Evolutionary conservation across 352 stramenopile genomes (phyloP).

Genomic region (Phytophthora pseudosyringae): DNA sequence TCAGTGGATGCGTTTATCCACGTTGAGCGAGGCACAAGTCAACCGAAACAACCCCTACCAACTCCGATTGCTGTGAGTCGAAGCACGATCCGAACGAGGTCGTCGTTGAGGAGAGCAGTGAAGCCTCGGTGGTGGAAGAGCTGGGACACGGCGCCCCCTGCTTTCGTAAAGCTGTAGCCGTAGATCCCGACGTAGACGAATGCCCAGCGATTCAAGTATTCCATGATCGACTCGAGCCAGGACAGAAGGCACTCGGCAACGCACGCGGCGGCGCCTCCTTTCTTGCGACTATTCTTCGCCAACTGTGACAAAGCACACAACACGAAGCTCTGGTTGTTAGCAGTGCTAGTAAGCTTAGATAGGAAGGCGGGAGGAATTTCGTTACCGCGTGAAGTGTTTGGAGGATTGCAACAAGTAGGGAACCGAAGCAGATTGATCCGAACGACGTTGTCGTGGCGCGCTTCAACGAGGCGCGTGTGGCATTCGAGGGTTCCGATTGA

Average conservation of each 20-base stretch:
- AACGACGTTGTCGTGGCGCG: conserved; percentile 90
- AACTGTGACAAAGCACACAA: conserved; percentile 25
- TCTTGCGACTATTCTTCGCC: conserved; percentile 57
- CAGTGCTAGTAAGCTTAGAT: neutral
- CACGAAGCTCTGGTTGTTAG: neutral
- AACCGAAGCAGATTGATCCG: conserved; percentile 94
- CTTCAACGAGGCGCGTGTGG: conserved; percentile 75
- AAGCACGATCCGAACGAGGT: conserved; percentile 90
- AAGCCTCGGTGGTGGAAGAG: conserved; percentile 93
- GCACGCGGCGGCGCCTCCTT: conserved; percentile 64
- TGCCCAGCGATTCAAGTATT: conserved; percentile 93
- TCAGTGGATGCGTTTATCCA: neutral
- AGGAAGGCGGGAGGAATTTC: neutral
- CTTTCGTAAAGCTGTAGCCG: conserved; percentile 91
- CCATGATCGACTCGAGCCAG: conserved; percentile 74
- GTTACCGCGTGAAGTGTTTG: conserved; percentile 72
- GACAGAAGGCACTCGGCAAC: conserved; percentile 74
- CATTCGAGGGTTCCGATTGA: conserved; percentile 73
- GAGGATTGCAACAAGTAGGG: conserved; percentile 91
- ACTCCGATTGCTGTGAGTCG: conserved; percentile 82
- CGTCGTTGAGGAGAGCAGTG: conserved; percentile 94
- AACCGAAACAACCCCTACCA: conserved; percentile 29
- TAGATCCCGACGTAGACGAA: conserved; percentile 94
- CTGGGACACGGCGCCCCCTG: conserved; percentile 88
- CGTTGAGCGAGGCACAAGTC: neutral